phyloP scores from a whole-genome alignment of 192 early-diverging fungal genomes.

The Backusella parvicylindrica region DNA sequence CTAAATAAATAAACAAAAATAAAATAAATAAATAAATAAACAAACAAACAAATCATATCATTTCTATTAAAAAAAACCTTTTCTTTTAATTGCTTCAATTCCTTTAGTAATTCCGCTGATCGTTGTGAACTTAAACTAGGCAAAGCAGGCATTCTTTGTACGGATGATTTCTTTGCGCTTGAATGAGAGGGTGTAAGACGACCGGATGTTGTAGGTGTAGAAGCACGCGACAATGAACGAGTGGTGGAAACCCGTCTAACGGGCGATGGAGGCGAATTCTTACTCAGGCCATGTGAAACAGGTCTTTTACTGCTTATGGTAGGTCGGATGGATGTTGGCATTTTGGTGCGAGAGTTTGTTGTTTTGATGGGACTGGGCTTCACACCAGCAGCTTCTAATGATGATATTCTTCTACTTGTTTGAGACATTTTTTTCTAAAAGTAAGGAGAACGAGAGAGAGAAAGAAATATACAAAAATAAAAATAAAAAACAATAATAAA shows the following conservation, averaged over 20 bases:
- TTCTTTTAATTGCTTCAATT: constrained; percentile 3
- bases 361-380: background rate
- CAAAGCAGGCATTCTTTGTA: background rate
- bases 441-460: background rate
- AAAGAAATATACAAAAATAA: background rate
- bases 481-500: background rate
- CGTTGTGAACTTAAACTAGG: background rate
- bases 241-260: background rate
- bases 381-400: constrained; percentile 12
- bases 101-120: background rate
- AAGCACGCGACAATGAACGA: background rate
- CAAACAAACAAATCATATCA: background rate
- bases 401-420: constrained; percentile 11
- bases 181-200: background rate
- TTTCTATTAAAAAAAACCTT: background rate
- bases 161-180: background rate
- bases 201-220: background rate
- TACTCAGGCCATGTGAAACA: background rate
- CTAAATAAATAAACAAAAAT: background rate
- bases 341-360: background rate
- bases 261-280: background rate
- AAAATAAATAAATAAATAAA: background rate
- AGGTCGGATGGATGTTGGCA: background rate
- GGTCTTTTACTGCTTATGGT: background rate
- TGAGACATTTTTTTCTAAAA: background rate